These are phyloP conservation scores for Yarrowia porcina DNA, from an alignment of 805 yeast species.

Conservation along the genomic window DNA sequence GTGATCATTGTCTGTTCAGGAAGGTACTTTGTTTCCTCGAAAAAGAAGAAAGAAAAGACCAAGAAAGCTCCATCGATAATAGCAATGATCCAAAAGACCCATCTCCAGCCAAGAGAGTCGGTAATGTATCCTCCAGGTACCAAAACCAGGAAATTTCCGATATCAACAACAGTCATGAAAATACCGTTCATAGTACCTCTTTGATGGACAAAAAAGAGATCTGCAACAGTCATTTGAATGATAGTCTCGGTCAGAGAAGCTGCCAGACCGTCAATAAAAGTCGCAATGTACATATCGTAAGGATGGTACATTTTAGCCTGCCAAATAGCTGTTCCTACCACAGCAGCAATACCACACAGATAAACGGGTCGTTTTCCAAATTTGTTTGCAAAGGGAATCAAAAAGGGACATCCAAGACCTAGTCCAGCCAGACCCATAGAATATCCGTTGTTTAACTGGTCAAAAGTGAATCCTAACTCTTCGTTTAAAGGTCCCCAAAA, in stretches of 20 bases:
- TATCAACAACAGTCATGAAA: conserved; percentile 32
- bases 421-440: conserved; percentile 27
- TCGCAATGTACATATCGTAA: conserved; percentile 27
- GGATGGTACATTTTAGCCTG: conserved; percentile 28
- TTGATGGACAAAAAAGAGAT: conserved; percentile 33
- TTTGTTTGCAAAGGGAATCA: conserved; percentile 28
- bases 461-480: conserved; percentile 27
- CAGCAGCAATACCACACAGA: conserved; percentile 18
- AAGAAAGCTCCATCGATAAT: conserved; percentile 30
- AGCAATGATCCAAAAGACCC: conserved; percentile 33
- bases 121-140: conserved; percentile 34
- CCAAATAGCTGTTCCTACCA: conserved; percentile 26
- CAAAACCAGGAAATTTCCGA: conserved; percentile 32
- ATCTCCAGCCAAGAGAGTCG: conserved; percentile 34
- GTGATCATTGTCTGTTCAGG: conserved; percentile 13
- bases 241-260: conserved; percentile 28
- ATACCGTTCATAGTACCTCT: conserved; percentile 33
- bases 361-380: conserved; percentile 29
- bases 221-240: conserved; percentile 32
- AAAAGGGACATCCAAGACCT: conserved; percentile 28
- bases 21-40: conserved; percentile 31
- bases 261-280: conserved; percentile 26
- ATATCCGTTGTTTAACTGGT: conserved; percentile 26
- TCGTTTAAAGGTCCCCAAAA: conserved; percentile 27
- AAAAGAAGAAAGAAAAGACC: conserved; percentile 28